Evolutionary conservation across 495 filamentous ascomycete species (phyloP).

Genomic region (Physcia stellaris): DNA sequence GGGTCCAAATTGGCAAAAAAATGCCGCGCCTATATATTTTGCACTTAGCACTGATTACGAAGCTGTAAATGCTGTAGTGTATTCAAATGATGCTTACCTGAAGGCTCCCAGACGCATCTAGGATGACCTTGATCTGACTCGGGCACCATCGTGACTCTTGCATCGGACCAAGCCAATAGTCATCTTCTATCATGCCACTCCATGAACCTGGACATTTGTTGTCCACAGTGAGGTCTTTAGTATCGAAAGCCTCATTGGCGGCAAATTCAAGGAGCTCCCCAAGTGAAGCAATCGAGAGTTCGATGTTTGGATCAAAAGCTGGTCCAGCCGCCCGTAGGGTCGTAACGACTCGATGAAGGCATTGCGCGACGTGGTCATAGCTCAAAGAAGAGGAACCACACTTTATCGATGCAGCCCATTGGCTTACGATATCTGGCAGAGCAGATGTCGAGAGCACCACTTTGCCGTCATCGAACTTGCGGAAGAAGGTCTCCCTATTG

Average conservation of each 20-base stretch:
- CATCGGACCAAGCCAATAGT: neutral
- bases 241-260: conserved; percentile 2
- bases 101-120: too few relatives aligned
- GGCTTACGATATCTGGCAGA: neutral
- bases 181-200: neutral
- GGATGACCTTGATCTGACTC: too few relatives aligned
- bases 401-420: neutral
- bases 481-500: neutral
- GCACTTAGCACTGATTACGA: too few relatives aligned
- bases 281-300: conserved; percentile 6
- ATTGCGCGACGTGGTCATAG: conserved; percentile 6
- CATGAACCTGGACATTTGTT: conserved; percentile 5
- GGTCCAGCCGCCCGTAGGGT: neutral
- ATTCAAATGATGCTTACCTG: too few relatives aligned
- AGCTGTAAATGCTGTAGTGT: too few relatives aligned
- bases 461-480: neutral
- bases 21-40: too few relatives aligned
- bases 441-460: neutral
- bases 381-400: neutral
- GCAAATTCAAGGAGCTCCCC: neutral
- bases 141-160: conserved; percentile 3
- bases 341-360: neutral
- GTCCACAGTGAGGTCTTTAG: neutral
- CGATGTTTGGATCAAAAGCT: neutral
- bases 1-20: too few relatives aligned